Base-by-base conservation (phyloP, 2,329 filamentous ascomycete genomes). In the Penicillium sp. region DNA sequence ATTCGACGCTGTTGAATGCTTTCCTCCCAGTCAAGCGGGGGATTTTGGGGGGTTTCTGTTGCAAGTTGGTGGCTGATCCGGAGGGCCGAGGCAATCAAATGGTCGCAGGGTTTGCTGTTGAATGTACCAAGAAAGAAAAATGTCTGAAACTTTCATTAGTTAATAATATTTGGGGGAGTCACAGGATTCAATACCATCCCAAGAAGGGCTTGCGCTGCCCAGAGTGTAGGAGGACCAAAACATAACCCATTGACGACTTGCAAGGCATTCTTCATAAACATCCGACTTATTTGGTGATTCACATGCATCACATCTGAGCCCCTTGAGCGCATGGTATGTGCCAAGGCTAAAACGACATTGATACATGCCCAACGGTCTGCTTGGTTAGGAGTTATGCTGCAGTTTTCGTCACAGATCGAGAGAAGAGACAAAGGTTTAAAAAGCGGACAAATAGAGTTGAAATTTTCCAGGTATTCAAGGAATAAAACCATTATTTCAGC, bases 211-310 rank as follows among this genome's bases (percentile, higher is more conserved):
- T 40, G 36, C n/a, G 36, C 36, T 4, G 36, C 36, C 20, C 36
- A 40, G 10, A 40, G 36, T 2, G 36, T 40, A 4, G 20, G 36
- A 15, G 36, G 36, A 15, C 36, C 13, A 40, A 10, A 24, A 7
- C 36, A 40, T 24, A 40, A 26, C 7, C 21, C 10, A 6, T 26
- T n/a, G 8, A 15, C 36, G 13, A 40, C 36, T 8, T 40, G 20
- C 20, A 24, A 40, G 8, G 36, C 36, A 8, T 40, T 40, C 17
- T 40, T 40, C 36, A 40, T 40, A n/a, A 24, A 40, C 36, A 40
- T 40, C 36, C 36, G 26, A 40, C 36, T 40, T 1, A 40, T 15
- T 40, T 40, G 36, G 13, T 26, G n/a, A 24, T 40, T 40, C 3
- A 13, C n/a, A 3, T 26, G 36, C n/a, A 7, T n/a, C 2, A 26